Base-by-base conservation (phyloP, 208 protist species). In the Leishmania mexicana region DNA sequence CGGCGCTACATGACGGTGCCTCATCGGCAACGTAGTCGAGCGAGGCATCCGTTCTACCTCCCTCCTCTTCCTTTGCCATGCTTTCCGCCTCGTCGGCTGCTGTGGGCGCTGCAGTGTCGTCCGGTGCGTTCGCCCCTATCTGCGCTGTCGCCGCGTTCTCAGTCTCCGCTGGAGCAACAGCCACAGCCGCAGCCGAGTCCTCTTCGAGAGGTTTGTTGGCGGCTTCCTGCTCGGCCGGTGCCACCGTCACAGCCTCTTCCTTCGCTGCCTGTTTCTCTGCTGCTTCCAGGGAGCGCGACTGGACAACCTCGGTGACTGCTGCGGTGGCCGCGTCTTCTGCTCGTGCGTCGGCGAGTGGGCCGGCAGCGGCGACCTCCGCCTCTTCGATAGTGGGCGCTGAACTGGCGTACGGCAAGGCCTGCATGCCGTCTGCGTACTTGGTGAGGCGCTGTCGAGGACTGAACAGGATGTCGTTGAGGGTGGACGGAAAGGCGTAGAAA, bases 391-490 rank as follows among this genome's bases (percentile, higher is more conserved):
- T 35, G n/a, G 28, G 24, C 6, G 71, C 47, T 19, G 53, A 10
- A 19, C n/a, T 62, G 15, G 54, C 7, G n/a, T 42, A 65, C 42
- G 79, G 64, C 19, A 79, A 31, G 6, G 58, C 78, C 17, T 31
- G 75, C 79, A 83, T 87, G 62, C 83, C 83, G 21, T 83, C 75
- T 24, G 72, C 83, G 67, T 83, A 86, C 71, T 60, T 87, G 11
- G 79, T 83, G 42, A 87, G 73, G 21, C 75, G 75, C 76, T 87
- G 75, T 0, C 79, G 83, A 2, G 79, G 73, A 5, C 54, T 71
- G 75, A 79, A 81, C 38, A 88, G 80, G 60, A 93, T 91, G 21
- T 83, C 74, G 10, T 75, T 75, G 54, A 88, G 51, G n/a, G 78
- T 85, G 8, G 82, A 78, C 19, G 78, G 80, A 38, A 84, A 81